Percentiles rank a stretch among this genome's conserved stretches.
Evolutionary conservation across 805 yeast genomes (phyloP).

Genomic region (Zygoascus ofunaensis): DNA sequence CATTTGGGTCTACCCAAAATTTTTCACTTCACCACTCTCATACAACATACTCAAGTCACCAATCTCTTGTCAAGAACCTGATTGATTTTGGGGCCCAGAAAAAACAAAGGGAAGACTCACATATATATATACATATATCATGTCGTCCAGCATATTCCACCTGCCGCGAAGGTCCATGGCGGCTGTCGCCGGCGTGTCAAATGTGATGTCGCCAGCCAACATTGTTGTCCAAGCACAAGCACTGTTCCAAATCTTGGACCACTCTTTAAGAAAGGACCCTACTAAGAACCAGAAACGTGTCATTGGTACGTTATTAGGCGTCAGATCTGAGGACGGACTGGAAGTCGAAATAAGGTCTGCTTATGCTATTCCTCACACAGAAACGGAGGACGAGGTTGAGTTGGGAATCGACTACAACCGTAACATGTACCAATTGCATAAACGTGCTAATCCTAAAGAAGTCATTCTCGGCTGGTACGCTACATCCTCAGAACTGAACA

Average conservation of each 20-base stretch:
- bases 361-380: slow-evolving; percentile 73
- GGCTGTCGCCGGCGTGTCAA: slow-evolving; percentile 14
- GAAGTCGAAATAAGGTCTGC: slow-evolving; percentile 66
- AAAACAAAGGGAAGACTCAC: too few relatives aligned
- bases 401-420: slow-evolving; percentile 71
- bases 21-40: too few relatives aligned
- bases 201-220: slow-evolving; percentile 19
- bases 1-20: slow-evolving; percentile 1
- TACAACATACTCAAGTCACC: too few relatives aligned
- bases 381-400: slow-evolving; percentile 63
- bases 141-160: slow-evolving; percentile 19
- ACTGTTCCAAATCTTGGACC: slow-evolving; percentile 65
- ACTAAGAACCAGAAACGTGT: slow-evolving; percentile 44
- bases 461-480: slow-evolving; percentile 78
- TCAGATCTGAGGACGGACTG: slow-evolving; percentile 74
- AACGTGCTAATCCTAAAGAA: slow-evolving; percentile 70
- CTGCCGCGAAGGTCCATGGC: slow-evolving; percentile 17
- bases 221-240: slow-evolving; percentile 38
- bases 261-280: slow-evolving; percentile 45
- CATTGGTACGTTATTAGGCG: slow-evolving; percentile 75
- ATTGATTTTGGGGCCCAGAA: too few relatives aligned
- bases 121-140: too few relatives aligned
- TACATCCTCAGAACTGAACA: slow-evolving; percentile 49
- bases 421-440: slow-evolving; percentile 59
- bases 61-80: too few relatives aligned